phyloP scores from a whole-genome alignment of 1,284 basidiomycete genomes.

The Boletus smithii region DNA sequence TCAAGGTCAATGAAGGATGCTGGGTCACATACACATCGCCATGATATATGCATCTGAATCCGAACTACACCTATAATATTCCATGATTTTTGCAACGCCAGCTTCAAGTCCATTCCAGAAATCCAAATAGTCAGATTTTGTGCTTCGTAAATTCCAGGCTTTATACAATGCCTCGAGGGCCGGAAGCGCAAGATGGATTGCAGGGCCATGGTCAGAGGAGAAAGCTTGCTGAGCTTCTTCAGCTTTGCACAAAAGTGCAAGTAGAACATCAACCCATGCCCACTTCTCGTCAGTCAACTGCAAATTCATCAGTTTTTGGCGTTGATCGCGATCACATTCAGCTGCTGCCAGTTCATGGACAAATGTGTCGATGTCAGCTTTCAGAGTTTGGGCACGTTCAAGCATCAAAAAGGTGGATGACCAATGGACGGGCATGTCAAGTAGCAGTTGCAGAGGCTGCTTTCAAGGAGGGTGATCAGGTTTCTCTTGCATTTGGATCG shows the following conservation, averaged over 20 bases:
- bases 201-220: not conserved
- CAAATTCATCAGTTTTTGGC: conserved; percentile 1
- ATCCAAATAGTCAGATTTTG: conserved; percentile 6
- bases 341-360: conserved; percentile 9
- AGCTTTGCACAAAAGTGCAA: not conserved
- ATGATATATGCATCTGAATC: conserved; percentile 27
- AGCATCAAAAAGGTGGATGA: conserved; percentile 1
- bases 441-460: not conserved
- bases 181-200: conserved; percentile 14
- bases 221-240: conserved; percentile 12
- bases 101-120: conserved; percentile 23
- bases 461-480: not conserved
- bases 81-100: conserved; percentile 21
- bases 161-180: conserved; percentile 27
- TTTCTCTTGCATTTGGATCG: not conserved
- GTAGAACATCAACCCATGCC: not conserved
- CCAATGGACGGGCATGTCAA: not conserved
- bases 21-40: conserved; percentile 23
- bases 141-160: conserved; percentile 17
- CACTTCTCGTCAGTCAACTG: not conserved
- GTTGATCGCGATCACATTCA: conserved; percentile 5
- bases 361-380: conserved; percentile 3
- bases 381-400: not conserved
- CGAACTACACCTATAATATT: conserved; percentile 30
- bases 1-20: no score